Evolutionary conservation across 345 rosid genomes (phyloP).

Genomic region (Cardamine resedifolia): DNA sequence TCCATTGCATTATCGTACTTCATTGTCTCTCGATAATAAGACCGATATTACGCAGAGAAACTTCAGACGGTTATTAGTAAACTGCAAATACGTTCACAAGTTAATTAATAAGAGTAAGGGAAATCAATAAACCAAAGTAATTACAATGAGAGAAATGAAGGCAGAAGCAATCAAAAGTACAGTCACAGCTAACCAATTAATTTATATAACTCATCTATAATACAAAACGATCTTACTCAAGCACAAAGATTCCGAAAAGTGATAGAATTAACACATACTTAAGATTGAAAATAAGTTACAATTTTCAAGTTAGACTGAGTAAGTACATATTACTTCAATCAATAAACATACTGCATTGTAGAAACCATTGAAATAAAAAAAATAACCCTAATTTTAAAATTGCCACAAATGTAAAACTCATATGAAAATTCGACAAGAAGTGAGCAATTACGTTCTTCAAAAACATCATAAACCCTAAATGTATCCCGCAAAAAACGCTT

Average conservation of each 20-base stretch:
- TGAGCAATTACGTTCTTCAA: background rate
- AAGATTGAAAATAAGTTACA: background rate
- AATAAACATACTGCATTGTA: slow-evolving; percentile 16
- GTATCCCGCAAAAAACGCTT: background rate
- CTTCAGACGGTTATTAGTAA: background rate
- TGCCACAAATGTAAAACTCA: background rate
- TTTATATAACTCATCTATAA: background rate
- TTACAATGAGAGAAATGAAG: background rate
- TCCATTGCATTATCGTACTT: slow-evolving; percentile 41
- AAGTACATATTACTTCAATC: background rate
- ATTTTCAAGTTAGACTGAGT: background rate
- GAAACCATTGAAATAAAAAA: background rate
- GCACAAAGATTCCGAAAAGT: background rate
- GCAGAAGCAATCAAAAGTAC: background rate
- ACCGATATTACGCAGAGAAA: background rate
- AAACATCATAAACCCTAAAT: background rate
- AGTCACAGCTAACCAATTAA: background rate
- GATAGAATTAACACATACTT: background rate
- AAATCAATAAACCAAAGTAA: background rate
- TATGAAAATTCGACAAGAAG: background rate
- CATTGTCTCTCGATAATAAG: background rate
- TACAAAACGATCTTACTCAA: background rate
- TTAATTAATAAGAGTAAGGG: background rate
- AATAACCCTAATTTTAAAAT: background rate
- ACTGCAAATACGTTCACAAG: background rate